Base-by-base conservation (phyloP, 2,329 filamentous ascomycete species). In the Colletotrichum sansevieriae region DNA sequence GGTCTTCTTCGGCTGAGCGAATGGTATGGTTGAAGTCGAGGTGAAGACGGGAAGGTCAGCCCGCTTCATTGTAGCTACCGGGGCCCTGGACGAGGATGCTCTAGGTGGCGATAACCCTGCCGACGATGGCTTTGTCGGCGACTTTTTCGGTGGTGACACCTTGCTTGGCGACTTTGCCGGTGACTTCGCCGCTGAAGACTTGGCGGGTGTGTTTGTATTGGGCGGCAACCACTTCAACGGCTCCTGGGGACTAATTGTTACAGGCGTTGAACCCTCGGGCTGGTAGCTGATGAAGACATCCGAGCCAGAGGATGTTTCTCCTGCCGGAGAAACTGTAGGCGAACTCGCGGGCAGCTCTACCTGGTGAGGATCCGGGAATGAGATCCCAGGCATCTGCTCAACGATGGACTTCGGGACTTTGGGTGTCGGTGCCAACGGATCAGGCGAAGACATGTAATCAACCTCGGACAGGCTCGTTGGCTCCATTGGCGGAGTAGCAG, bases 211-310 rank as follows among this genome's bases (percentile, higher is more conserved):
- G 0, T 77, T 70, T 5, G 76, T 78, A 65, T 85, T 86, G 4
- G 85, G 84, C 13, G 84, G 83, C 25, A 87, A 77, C 86, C 86
- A 88, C 60, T 81, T 82, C 60, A 88, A 76, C 4, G 80, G 76
- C 69, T 83, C 81, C 35, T 79, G 75, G 37, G 77, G 77, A 7
- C 77, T 72, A 15, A 83, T 70, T 1, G 81, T 60, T 4, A 77
- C 74, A 0, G 86, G 80, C 0, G 78, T 69, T 1, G 85, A 83
- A 0, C 86, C 87, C n/a, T 86, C 82, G 0, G 87, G 86, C 67
- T 88, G 84, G 70, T 88, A 88, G 0, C 81, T 81, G 25, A 89
- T 79, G 69, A 89, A 89, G 22, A 84, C 73, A 58, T 85, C 82
- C 1, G 75, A 69, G 7, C 74, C 72, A 4, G 72, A 56, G 15